phyloP scores from a whole-genome alignment of 2,329 filamentous ascomycete species.

The Pestalotiopsis sp. region DNA sequence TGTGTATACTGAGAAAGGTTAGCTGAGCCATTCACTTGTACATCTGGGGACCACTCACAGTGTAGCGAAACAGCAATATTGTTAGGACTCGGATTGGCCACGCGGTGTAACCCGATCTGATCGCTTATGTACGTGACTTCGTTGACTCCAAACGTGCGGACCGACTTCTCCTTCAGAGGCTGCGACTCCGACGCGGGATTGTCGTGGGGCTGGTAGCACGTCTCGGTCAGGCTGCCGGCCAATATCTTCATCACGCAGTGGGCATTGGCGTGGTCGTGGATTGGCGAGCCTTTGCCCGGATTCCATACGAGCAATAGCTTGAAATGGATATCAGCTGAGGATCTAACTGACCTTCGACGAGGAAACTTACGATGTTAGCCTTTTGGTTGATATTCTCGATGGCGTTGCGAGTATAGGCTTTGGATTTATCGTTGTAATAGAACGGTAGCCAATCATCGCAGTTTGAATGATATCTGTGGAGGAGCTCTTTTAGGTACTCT shows the following conservation, averaged over 20 bases:
- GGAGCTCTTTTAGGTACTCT: not conserved
- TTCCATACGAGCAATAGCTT: conserved; percentile 30
- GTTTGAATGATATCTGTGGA: not conserved
- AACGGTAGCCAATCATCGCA: not conserved
- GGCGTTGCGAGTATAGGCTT: not conserved
- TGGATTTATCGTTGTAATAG: conserved; percentile 4
- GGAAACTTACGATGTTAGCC: not conserved
- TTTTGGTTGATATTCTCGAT: conserved; percentile 1
- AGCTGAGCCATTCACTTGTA: not conserved
- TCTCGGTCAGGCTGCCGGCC: conserved; percentile 16
- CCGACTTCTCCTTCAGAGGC: not conserved
- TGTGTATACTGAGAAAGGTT: conserved; percentile 49
- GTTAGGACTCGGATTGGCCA: not conserved
- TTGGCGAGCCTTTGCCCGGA: conserved; percentile 34
- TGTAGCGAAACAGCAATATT: conserved; percentile 4
- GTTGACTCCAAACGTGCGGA: not conserved
- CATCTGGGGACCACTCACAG: not conserved
- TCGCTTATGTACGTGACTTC: conserved; percentile 14
- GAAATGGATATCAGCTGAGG: not conserved
- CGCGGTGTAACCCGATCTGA: conserved; percentile 6
- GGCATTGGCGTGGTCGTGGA: conserved; percentile 37
- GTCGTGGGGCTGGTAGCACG: not conserved
- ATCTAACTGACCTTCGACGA: not conserved
- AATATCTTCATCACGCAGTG: conserved; percentile 39
- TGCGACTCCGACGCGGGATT: not conserved